Evolutionary conservation across 805 yeast genomes (phyloP).

Genomic region (Spathaspora arborariae): DNA sequence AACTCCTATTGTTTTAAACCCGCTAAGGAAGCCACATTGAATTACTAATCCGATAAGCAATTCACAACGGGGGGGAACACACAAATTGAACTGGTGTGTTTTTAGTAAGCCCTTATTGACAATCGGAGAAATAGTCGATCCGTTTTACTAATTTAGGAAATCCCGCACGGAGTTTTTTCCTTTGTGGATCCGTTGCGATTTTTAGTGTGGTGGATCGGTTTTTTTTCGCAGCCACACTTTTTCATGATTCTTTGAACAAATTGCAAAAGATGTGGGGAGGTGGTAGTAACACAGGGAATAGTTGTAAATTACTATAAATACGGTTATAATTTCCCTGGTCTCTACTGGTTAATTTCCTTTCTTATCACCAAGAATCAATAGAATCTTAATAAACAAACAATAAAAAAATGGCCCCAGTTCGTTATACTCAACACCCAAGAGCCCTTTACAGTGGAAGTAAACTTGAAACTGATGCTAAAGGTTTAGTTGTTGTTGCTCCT

Average conservation of each 20-base stretch:
- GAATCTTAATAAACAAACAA: neutral
- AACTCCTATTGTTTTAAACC: neutral
- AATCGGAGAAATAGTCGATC: neutral
- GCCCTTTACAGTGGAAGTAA: constrained; percentile 6
- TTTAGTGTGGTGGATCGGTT: neutral
- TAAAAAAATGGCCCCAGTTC: constrained; percentile 10
- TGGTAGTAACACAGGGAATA: neutral
- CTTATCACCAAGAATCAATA: neutral
- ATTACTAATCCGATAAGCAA: constrained; percentile 1
- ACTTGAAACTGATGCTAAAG: constrained; percentile 8
- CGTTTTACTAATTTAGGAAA: neutral
- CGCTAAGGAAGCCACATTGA: constrained; percentile 1
- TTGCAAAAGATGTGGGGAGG: neutral
- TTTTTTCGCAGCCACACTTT: constrained; percentile 2
- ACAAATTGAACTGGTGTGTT: neutral
- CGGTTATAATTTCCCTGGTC: neutral
- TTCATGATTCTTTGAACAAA: neutral
- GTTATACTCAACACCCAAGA: constrained; percentile 7
- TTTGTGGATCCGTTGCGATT: neutral
- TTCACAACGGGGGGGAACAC: neutral
- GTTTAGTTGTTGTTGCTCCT: constrained; percentile 11
- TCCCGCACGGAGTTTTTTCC: neutral
- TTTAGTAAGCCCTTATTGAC: neutral
- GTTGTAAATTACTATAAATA: neutral
- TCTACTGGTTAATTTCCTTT: neutral